Base-by-base conservation (phyloP, 495 filamentous ascomycete genomes). In the Talaromyces ruber region DNA sequence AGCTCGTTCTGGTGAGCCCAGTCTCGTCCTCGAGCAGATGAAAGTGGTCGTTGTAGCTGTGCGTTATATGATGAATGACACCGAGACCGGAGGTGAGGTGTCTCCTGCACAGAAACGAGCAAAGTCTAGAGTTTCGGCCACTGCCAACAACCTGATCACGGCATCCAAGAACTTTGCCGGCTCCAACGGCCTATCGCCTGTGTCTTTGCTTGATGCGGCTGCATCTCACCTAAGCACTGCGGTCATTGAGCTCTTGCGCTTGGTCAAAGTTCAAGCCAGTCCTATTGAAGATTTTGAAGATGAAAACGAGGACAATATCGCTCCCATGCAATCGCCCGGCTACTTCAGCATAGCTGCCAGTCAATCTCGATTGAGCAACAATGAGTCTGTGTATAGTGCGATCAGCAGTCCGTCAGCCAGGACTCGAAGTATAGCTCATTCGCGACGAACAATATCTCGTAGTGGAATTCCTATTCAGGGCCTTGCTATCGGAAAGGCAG, bases 131-230 rank as follows among this genome's bases (percentile, higher is more conserved):
- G 87, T 97, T 12, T 93, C 91, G 24, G 89, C 88, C 5, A 96
- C 94, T 12, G 91, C 94, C 28, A 98, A 98, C 79, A 96, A 96
- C 66, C 76, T 98, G 62, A 96, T 97, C 64, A 98, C 92, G 14
- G 92, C 93, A 3, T 87, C 89, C 22, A 96, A 93, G 77, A 96
- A 95, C 67, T 96, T 93, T 71, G 87, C 90, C 37, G 78, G 77
- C 22, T 86, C 91, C 1, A 84, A 81, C 32, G 94, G 94, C 18
- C 79, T 98, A n/a, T 93, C 91, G 4, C 94, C 95, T 2, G 88
- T 98, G n/a, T 95, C 91, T 2, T 75, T 98, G 22, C 79, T 98
- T 16, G 94, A 98, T 75, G 94, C 94, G 11, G 94, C 94, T 8
- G 93, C 93, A n/a, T 93, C 90, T 14, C 92, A 98, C 75, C 77